Base-by-base conservation (phyloP, 2,329 filamentous ascomycete genomes). In the Aspergillus spinulosporus region DNA sequence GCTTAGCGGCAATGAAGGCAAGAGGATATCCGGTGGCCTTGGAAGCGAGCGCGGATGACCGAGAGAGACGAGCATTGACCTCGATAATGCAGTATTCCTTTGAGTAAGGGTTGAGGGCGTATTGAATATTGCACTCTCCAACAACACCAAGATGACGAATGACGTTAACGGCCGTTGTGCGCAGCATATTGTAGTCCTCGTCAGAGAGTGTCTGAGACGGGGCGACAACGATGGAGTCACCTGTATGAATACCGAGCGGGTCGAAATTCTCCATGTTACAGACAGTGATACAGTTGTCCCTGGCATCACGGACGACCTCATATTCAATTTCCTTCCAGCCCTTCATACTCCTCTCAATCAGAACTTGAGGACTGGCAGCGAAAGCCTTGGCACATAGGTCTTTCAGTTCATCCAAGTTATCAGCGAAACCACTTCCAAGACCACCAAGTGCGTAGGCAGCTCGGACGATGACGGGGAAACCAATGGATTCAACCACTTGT, bases 241-340 rank as follows among this genome's bases (percentile, higher is more conserved):
- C 94, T 2, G 94, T 99, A 71, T 97, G 94, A 61, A 97, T 97
- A 68, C 94, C 94, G 1, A 99, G 86, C 54, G 94, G 94, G 74
- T 99, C 94, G 69, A 99, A 99, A 79, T 99, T 99, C 80, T 99
- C 94, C 94, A 99, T 97, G 80, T 99, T 99, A 76, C 94, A 99
- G 60, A 99, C 94, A 5, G 94, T 99, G 72, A 99, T 97, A 74
- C 94, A 99, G 82, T 97, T 97, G 79, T 99, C 92, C 66, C 91
- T 87, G 56, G 87, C 89, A 79, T 97, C 94, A 68, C 94, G 88
- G 40, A 99, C 94, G 60, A 97, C 94, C 75, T 99, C 94, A 71
- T 97, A 99, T 75, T 99, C 94, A 61, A 97, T 95, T 76, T 99
- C 94, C 76, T 99, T 99, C 94, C 94, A 99, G 58, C 94, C 94